These are phyloP conservation scores for Cutaneotrichosporon sp. DNA, from an alignment of 1,284 basidiomycete genomes.

Conservation along the genomic window DNA sequence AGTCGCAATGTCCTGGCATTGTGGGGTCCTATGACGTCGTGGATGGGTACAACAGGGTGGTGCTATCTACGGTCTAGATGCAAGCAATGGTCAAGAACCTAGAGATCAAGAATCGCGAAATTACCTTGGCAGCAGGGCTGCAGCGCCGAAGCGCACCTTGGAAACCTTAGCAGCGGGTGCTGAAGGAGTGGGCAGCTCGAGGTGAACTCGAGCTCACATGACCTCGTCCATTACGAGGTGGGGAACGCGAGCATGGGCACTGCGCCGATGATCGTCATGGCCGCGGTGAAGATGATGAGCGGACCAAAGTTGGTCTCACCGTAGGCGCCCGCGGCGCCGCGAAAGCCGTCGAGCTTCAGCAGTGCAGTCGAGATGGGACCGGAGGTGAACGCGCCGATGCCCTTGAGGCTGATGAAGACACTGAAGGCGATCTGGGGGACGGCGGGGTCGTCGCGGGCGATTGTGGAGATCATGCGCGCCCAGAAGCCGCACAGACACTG, in stretches of 20 bases:
- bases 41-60: neutral
- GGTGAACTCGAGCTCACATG: no score
- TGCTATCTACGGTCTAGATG: neutral
- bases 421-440: constrained; percentile 41
- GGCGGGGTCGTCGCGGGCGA: constrained; percentile 45
- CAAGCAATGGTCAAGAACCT: neutral
- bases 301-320: constrained; percentile 33
- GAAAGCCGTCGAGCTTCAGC: constrained; percentile 22
- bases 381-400: constrained; percentile 40
- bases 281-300: constrained; percentile 37
- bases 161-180: neutral
- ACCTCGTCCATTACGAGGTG: neutral
- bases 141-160: neutral
- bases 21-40: no score
- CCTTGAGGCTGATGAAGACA: constrained; percentile 44
- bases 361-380: constrained; percentile 39
- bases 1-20: no score
- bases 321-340: constrained; percentile 30
- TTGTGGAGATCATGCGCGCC: constrained; percentile 38
- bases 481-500: constrained; percentile 39
- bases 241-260: constrained; percentile 10
- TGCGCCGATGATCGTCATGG: constrained; percentile 21
- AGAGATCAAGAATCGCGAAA: no score
- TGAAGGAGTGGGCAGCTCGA: no score
- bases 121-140: neutral